These are phyloP conservation scores for Blastomyces silverae DNA, from an alignment of 2,329 filamentous ascomycete species.

Conservation along the genomic window DNA sequence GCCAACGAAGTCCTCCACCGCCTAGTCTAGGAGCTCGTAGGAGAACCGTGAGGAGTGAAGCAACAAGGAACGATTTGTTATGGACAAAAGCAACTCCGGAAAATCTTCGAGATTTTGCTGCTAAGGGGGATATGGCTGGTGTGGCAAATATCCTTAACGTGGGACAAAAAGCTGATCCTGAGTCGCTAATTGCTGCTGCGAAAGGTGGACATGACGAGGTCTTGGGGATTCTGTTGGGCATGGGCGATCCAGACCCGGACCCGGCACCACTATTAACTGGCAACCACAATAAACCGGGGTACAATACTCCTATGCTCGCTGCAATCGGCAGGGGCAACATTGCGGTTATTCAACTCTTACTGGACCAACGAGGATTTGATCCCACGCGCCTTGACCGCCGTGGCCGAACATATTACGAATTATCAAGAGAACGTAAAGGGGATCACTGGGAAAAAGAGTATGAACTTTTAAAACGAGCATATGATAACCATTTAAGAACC, in stretches of 20 bases:
- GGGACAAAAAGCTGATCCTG: conserved; percentile 60
- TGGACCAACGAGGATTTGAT: conserved; percentile 73
- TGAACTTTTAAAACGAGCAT: conserved; percentile 65
- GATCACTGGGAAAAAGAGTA: conserved; percentile 88
- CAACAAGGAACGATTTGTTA: conserved; percentile 45
- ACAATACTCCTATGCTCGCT: conserved; percentile 86
- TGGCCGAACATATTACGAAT: conserved; percentile 77
- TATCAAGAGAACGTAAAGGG: conserved; percentile 73
- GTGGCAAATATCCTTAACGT: conserved; percentile 47
- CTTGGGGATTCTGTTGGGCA: conserved; percentile 66
- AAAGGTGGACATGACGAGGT: conserved; percentile 86
- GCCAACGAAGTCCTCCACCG: conserved; percentile 34
- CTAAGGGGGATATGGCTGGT: conserved; percentile 45
- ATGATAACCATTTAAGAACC: conserved; percentile 34
- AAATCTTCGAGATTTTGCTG: conserved; percentile 45
- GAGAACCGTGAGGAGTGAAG: conserved; percentile 45
- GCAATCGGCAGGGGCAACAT: conserved; percentile 85
- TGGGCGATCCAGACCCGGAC: conserved; percentile 61
- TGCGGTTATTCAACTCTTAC: conserved; percentile 71
- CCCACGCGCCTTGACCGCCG: conserved; percentile 66
- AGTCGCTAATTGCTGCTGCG: conserved; percentile 83
- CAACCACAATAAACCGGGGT: conserved; percentile 53
- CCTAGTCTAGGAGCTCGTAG: conserved; percentile 31
- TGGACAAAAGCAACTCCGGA: conserved; percentile 48
- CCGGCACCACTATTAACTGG: conserved; percentile 55